Percentiles rank a stretch among this genome's conserved stretches.
Conservation (phyloP, 495 filamentous ascomycete species). For the Neurospora sp. region DNA sequence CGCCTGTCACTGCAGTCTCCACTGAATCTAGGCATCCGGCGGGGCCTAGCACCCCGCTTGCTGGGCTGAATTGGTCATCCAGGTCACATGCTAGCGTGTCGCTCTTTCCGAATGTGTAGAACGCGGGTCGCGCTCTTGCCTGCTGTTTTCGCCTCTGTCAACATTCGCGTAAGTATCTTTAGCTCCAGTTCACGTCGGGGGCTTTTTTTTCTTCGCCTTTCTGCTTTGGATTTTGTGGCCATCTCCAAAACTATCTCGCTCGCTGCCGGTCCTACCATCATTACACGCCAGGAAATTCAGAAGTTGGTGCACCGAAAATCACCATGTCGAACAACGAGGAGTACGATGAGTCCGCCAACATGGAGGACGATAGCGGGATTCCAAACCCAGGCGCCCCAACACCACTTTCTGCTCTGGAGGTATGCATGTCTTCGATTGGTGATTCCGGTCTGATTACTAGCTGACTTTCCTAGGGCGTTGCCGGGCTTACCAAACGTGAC, state of each 20-base stretch:
- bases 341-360: conserved; percentile 30
- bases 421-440: conserved; percentile 24
- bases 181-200: not conserved
- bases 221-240: not conserved
- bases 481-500: conserved; percentile 83
- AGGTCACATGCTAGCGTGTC: conserved; percentile 20
- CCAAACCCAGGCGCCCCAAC: conserved; percentile 89
- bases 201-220: not conserved
- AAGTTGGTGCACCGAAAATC: not conserved
- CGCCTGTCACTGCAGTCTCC: not conserved
- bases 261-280: not conserved
- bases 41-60: not conserved
- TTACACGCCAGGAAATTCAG: not conserved
- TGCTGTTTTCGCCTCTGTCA: conserved; percentile 10
- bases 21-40: not conserved
- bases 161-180: conserved; percentile 2
- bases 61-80: not conserved
- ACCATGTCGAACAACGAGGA: conserved; percentile 27
- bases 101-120: not conserved
- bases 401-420: conserved; percentile 81
- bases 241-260: not conserved
- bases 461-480: conserved; percentile 49
- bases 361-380: conserved; percentile 33
- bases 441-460: not conserved
- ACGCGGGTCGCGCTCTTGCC: conserved; percentile 13